phyloP scores from a whole-genome alignment of 2,329 filamentous ascomycete species.

The Cytospora paraplurivora region DNA sequence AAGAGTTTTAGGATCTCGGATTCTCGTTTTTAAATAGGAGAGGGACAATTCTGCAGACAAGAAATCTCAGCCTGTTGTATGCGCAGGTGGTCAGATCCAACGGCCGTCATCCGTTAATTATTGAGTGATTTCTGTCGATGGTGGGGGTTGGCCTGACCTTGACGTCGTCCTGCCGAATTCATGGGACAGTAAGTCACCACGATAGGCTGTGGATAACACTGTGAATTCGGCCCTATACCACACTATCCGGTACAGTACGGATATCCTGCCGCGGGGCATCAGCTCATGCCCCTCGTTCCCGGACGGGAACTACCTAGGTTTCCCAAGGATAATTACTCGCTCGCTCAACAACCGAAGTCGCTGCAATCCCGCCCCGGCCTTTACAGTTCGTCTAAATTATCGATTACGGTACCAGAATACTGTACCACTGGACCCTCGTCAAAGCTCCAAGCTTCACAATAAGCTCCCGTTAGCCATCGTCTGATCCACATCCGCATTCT shows the following conservation, averaged over 20 bases:
- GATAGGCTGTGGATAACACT: slow-evolving; percentile 18
- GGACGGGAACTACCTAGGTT: slow-evolving; percentile 3
- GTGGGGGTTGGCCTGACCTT: slow-evolving; percentile 27
- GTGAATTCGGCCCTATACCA: not conserved
- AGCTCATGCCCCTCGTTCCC: slow-evolving; percentile 15
- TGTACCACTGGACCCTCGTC: too few species aligned
- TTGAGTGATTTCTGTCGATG: slow-evolving; percentile 28
- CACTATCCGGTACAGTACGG: not conserved
- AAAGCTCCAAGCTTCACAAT: too few species aligned
- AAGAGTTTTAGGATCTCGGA: not conserved
- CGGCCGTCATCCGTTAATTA: slow-evolving; percentile 21
- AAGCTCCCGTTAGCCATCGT: too few species aligned
- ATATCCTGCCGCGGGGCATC: slow-evolving; percentile 19
- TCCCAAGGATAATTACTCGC: slow-evolving; percentile 16
- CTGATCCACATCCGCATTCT: too few species aligned
- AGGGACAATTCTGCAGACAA: not conserved
- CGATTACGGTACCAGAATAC: too few species aligned
- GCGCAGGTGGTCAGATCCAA: slow-evolving; percentile 15
- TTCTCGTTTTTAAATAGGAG: slow-evolving; percentile 26
- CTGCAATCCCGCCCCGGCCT: slow-evolving; percentile 4
- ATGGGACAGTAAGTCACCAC: not conserved
- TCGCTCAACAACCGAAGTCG: slow-evolving; percentile 18
- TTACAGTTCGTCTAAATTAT: not conserved
- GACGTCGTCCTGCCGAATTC: slow-evolving; percentile 15
- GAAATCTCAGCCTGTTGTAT: slow-evolving; percentile 7